Evolutionary conservation across 345 rosid genomes (phyloP).

Genomic region (Erysimum cheiranthoides): DNA sequence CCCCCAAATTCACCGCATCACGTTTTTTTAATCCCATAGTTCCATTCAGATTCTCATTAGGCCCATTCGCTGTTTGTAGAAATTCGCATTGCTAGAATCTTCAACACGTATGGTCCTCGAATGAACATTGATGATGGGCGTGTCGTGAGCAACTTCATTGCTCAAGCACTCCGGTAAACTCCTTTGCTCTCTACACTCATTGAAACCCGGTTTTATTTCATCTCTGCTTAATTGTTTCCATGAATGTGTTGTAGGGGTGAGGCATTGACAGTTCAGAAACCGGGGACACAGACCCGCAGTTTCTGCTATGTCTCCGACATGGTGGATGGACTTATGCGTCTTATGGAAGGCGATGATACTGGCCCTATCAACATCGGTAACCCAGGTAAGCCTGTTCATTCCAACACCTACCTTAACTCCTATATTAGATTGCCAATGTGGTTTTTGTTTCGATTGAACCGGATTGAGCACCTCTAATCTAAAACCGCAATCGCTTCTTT

Average conservation of each 20-base stretch:
- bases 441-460: neutral
- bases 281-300: slow-evolving; percentile 97
- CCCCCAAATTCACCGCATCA: neutral
- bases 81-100: slow-evolving; percentile 95
- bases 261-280: slow-evolving; percentile 85
- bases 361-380: slow-evolving; percentile 98
- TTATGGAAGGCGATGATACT: slow-evolving; percentile 91
- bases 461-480: neutral
- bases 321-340: slow-evolving; percentile 96
- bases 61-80: slow-evolving; percentile 47
- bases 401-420: neutral
- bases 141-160: slow-evolving; percentile 97
- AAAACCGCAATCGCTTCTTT: neutral
- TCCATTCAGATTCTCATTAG: slow-evolving; percentile 6
- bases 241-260: slow-evolving; percentile 51
- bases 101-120: slow-evolving; percentile 96
- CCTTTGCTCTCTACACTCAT: neutral
- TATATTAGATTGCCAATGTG: neutral
- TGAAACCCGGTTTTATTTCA: neutral
- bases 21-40: neutral
- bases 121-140: slow-evolving; percentile 99
- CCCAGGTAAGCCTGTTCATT: slow-evolving; percentile 61
- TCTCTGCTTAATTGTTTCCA: slow-evolving; percentile 5
- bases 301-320: slow-evolving; percentile 99
- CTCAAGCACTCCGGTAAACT: slow-evolving; percentile 85